Conservation (phyloP, 352 stramenopile genomes). For the Phytophthora sp. region DNA sequence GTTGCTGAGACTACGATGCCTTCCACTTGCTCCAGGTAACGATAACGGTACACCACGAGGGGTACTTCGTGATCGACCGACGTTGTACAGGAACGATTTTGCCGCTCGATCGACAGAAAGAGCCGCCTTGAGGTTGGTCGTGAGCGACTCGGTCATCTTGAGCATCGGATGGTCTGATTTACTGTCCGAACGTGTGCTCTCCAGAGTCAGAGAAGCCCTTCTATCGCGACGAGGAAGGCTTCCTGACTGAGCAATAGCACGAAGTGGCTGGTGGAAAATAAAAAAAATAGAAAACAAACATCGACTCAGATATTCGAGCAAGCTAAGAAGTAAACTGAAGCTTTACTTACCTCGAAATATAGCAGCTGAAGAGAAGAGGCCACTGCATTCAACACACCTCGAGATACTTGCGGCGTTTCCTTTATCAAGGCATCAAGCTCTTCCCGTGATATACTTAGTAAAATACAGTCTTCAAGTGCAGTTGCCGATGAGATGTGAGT, state of each 20-base stretch:
- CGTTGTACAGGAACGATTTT: slow-evolving; percentile 80
- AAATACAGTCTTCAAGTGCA: slow-evolving; percentile 64
- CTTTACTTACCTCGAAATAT: slow-evolving; percentile 71
- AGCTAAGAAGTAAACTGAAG: neutral
- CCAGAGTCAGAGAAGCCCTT: slow-evolving; percentile 40
- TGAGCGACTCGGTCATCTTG: slow-evolving; percentile 60
- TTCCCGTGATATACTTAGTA: slow-evolving; percentile 76
- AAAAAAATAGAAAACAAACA: neutral
- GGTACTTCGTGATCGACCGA: slow-evolving; percentile 54
- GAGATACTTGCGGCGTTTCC: slow-evolving; percentile 68
- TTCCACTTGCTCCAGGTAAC: slow-evolving; percentile 34
- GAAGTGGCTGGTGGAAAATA: slow-evolving; percentile 47
- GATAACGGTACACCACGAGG: slow-evolving; percentile 39
- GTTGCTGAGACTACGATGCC: slow-evolving; percentile 53
- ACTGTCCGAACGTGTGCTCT: slow-evolving; percentile 16
- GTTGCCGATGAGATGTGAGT: slow-evolving; percentile 78
- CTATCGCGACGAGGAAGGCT: slow-evolving; percentile 65
- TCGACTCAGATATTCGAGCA: neutral
- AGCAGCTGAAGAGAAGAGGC: slow-evolving; percentile 75
- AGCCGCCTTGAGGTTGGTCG: slow-evolving; percentile 66
- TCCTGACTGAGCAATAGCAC: slow-evolving; percentile 67
- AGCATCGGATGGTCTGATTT: slow-evolving; percentile 50
- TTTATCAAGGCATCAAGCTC: slow-evolving; percentile 79
- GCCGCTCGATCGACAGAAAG: slow-evolving; percentile 70
- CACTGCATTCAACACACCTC: slow-evolving; percentile 82